A percentile compares a stretch with the other conserved stretches of the same genome.
Conservation (phyloP, 2,329 filamentous ascomycete species). For the Claviceps lovelessii region DNA sequence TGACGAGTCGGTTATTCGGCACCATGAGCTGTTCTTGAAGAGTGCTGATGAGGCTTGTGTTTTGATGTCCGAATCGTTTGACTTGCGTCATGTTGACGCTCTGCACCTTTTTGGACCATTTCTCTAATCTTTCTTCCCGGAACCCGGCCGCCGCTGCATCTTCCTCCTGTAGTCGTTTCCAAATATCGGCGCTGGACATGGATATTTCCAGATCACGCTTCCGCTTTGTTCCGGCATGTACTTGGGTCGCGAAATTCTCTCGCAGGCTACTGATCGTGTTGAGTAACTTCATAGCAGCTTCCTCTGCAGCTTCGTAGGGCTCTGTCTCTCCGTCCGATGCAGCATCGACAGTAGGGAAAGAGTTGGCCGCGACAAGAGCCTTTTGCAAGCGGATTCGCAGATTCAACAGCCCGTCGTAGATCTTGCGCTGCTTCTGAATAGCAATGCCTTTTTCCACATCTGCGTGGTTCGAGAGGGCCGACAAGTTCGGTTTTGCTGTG, state of each 20-base stretch:
- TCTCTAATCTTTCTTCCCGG: constrained; percentile 63
- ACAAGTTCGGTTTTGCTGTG: constrained; percentile 20
- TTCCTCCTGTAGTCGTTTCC: constrained; percentile 52
- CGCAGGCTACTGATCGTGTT: constrained; percentile 63
- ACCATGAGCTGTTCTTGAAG: constrained; percentile 55
- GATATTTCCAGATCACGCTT: constrained; percentile 39
- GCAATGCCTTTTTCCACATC: constrained; percentile 77
- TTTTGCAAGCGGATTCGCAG: constrained; percentile 88
- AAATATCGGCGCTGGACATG: constrained; percentile 52
- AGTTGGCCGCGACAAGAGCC: constrained; percentile 68
- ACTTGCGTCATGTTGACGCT: constrained; percentile 28
- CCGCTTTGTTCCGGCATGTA: constrained; percentile 44
- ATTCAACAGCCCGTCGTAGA: constrained; percentile 81
- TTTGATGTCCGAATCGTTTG: constrained; percentile 15
- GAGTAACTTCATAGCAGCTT: constrained; percentile 72
- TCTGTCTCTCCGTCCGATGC: constrained; percentile 25
- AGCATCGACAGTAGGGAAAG: constrained; percentile 38
- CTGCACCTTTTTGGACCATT: constrained; percentile 66
- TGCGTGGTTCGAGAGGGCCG: constrained; percentile 16
- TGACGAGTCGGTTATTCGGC: constrained; percentile 48
- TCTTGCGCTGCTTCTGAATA: constrained; percentile 70
- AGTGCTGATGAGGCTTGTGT: constrained; percentile 42
- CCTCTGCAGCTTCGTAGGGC: constrained; percentile 64
- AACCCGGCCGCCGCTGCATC: constrained; percentile 46
- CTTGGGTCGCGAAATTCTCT: constrained; percentile 39